Conservation (phyloP, 164 flowering plant genomes). For the Aristolochia fimbriata region DNA sequence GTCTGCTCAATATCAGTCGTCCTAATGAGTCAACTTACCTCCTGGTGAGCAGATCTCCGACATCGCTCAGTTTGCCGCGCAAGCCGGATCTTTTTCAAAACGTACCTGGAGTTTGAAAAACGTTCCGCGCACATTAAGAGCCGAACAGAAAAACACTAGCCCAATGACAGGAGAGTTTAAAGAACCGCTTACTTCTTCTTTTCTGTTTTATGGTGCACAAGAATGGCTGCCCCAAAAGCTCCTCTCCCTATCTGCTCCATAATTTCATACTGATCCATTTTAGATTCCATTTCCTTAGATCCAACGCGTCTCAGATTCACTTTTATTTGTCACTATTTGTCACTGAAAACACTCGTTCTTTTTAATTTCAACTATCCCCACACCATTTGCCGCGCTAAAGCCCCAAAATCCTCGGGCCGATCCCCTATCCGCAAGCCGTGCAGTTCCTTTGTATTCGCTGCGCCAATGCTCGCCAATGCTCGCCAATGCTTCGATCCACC, state of each 20-base stretch:
- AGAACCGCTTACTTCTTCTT: slow-evolving; percentile 55
- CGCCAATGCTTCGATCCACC: not conserved
- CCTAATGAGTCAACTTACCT: slow-evolving; percentile 30
- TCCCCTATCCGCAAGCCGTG: not conserved
- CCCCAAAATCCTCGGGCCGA: not conserved
- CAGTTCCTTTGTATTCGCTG: not conserved
- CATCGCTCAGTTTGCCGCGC: slow-evolving; percentile 96
- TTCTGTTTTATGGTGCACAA: slow-evolving; percentile 78
- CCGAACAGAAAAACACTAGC: not conserved
- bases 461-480: not conserved
- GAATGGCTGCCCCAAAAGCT: slow-evolving; percentile 96
- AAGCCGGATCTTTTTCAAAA: slow-evolving; percentile 89
- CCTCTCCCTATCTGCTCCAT: slow-evolving; percentile 99
- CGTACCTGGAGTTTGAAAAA: slow-evolving; percentile 41
- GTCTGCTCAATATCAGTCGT: not conserved
- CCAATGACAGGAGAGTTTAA: slow-evolving; percentile 2
- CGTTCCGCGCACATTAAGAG: not conserved
- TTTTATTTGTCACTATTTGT: too few relatives aligned
- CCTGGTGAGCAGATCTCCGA: slow-evolving; percentile 95
- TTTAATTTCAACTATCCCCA: too few relatives aligned
- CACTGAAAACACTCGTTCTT: too few relatives aligned
- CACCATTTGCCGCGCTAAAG: not conserved
- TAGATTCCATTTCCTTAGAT: slow-evolving; percentile 49
- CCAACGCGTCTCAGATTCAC: not conserved
- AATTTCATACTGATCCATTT: slow-evolving; percentile 96